Conservation (phyloP, 129 eudicot species). For the Gnaphalium uliginosum region DNA sequence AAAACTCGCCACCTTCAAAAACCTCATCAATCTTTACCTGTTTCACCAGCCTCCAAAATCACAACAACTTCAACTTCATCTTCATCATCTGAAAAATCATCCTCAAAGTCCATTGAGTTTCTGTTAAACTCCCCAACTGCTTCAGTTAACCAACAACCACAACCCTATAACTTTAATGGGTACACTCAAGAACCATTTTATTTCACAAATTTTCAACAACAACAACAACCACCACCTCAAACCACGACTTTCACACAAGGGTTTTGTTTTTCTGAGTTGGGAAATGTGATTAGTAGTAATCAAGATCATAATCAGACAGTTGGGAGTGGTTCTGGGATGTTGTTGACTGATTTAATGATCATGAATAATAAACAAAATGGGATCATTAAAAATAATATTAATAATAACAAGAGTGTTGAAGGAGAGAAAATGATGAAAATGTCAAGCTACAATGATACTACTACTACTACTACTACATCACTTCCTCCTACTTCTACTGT, state of each 20-base stretch:
- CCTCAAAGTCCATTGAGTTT: slow-evolving; percentile 45
- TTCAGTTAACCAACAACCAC: slow-evolving; percentile 60
- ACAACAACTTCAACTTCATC: slow-evolving; percentile 58
- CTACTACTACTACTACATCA: slow-evolving; percentile 12
- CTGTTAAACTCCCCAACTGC: slow-evolving; percentile 56
- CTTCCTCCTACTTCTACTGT: slow-evolving; percentile 28
- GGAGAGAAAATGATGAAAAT: slow-evolving; percentile 46
- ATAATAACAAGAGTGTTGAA: slow-evolving; percentile 14
- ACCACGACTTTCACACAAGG: slow-evolving; percentile 30
- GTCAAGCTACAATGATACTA: slow-evolving; percentile 24
- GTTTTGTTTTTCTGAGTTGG: slow-evolving; percentile 45
- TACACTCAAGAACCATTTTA: slow-evolving; percentile 50
- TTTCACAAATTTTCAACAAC: slow-evolving; percentile 31
- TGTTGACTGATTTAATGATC: slow-evolving; percentile 44
- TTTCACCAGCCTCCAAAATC: slow-evolving; percentile 9
- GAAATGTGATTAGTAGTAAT: slow-evolving; percentile 7
- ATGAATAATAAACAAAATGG: slow-evolving; percentile 25
- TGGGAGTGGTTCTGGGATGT: slow-evolving; percentile 29
- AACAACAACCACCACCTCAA: neutral
- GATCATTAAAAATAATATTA: neutral
- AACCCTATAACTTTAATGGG: slow-evolving; percentile 17
- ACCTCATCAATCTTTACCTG: slow-evolving; percentile 36
- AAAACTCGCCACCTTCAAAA: slow-evolving; percentile 64
- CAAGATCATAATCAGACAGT: slow-evolving; percentile 27
- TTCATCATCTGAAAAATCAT: slow-evolving; percentile 69